Conservation (phyloP, 1,284 basidiomycete genomes). For the Ustilago curta region DNA sequence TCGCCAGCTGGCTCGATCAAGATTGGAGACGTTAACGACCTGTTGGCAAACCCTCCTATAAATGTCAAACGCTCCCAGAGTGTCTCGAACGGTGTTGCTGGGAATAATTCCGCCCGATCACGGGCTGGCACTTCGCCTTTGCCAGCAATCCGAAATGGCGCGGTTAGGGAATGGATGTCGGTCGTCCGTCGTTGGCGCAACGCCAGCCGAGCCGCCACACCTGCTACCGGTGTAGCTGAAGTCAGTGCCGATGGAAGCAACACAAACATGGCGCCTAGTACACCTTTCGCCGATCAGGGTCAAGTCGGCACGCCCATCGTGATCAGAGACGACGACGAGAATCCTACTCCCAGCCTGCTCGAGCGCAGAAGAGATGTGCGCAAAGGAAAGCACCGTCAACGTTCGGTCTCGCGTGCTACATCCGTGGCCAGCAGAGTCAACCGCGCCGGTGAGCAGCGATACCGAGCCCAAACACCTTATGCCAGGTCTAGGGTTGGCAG, state of each 20-base stretch:
- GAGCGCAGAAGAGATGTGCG: too few relatives aligned
- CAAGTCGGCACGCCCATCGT: slow-evolving; percentile 6
- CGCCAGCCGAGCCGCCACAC: slow-evolving; percentile 4
- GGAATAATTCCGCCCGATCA: neutral
- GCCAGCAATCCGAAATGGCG: neutral
- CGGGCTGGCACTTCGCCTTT: neutral
- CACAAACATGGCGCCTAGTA: slow-evolving; percentile 3
- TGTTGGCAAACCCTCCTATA: neutral
- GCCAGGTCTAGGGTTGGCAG: neutral
- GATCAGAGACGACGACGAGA: slow-evolving; percentile 6
- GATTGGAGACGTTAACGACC: slow-evolving; percentile 13
- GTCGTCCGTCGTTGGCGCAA: neutral
- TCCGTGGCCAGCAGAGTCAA: slow-evolving; percentile 2
- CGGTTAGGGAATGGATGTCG: neutral
- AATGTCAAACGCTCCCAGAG: neutral
- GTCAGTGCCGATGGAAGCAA: neutral
- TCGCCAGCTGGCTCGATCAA: neutral
- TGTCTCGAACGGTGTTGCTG: too few relatives aligned
- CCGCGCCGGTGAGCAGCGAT: neutral
- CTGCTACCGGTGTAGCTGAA: neutral
- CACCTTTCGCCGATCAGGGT: neutral
- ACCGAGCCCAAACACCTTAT: neutral
- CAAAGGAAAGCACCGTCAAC: neutral
- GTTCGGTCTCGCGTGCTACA: slow-evolving; percentile 1
- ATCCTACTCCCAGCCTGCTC: too few relatives aligned